These are phyloP conservation scores for Sporothrix mexicana DNA, from an alignment of 2,329 filamentous ascomycete species.

Conservation along the genomic window DNA sequence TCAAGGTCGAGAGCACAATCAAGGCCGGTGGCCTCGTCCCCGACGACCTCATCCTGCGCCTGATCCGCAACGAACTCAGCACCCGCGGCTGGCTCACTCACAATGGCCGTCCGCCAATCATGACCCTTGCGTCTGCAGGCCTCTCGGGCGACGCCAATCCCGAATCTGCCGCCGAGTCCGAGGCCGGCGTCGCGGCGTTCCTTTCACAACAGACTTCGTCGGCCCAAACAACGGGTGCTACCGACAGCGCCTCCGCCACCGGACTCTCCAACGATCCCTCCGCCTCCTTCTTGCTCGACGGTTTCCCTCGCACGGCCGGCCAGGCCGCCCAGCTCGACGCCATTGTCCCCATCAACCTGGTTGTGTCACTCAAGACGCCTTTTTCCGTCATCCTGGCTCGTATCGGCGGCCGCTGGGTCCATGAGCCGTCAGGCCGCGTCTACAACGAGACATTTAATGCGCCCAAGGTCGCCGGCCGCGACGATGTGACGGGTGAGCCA, in stretches of 20 bases:
- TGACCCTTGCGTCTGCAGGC: constrained; percentile 57
- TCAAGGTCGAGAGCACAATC: constrained; percentile 89
- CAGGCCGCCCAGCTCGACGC: constrained; percentile 80
- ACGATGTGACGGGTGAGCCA: constrained; percentile 89
- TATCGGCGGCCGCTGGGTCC: constrained; percentile 91
- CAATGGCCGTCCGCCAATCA: constrained; percentile 51
- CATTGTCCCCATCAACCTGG: constrained; percentile 92
- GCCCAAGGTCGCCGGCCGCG: constrained; percentile 77
- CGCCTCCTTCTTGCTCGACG: constrained; percentile 93
- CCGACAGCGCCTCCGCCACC: not conserved
- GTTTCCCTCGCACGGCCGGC: constrained; percentile 85
- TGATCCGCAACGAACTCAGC: constrained; percentile 88
- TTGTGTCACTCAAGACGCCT: constrained; percentile 84
- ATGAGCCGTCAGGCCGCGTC: constrained; percentile 86
- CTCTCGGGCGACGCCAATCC: constrained; percentile 42
- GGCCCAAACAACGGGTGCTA: constrained; percentile 46
- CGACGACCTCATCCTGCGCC: constrained; percentile 86
- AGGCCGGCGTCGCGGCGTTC: constrained; percentile 50
- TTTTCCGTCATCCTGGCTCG: constrained; percentile 85
- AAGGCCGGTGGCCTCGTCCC: constrained; percentile 87
- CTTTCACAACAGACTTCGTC: constrained; percentile 45
- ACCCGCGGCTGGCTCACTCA: constrained; percentile 80
- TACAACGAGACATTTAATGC: constrained; percentile 96
- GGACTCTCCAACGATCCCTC: constrained; percentile 69
- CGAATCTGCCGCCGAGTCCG: constrained; percentile 30